Evolutionary conservation across 2,329 filamentous ascomycete species (phyloP).

Genomic region (Fusarium devonianum): DNA sequence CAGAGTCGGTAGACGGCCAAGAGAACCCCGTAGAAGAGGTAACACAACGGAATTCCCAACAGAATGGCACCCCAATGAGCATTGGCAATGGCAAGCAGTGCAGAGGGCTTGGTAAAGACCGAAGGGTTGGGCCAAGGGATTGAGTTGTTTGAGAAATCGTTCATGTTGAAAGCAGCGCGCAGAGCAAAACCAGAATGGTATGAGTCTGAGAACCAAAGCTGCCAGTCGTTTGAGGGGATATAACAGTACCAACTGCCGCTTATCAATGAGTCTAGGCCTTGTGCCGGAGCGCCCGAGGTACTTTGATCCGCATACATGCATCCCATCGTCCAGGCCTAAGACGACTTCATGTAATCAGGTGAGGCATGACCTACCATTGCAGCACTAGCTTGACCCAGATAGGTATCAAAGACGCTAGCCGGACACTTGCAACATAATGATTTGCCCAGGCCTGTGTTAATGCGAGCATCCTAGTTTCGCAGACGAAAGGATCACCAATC

Average conservation of each 20-base stretch:
- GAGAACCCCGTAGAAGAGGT: constrained; percentile 43
- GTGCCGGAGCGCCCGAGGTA: not conserved
- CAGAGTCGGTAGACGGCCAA: not conserved
- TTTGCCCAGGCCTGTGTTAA: too few species aligned
- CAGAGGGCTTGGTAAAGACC: not conserved
- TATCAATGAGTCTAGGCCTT: not conserved
- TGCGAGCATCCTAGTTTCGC: too few species aligned
- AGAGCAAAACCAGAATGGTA: not conserved
- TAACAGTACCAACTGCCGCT: not conserved
- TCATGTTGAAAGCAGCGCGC: not conserved
- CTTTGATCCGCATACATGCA: not conserved
- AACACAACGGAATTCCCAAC: not conserved
- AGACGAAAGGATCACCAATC: too few species aligned
- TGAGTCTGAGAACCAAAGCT: too few species aligned
- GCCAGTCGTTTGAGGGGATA: too few species aligned
- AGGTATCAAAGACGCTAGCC: not conserved
- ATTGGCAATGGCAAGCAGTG: not conserved
- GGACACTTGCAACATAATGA: not conserved
- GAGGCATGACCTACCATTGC: not conserved
- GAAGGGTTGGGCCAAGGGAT: not conserved
- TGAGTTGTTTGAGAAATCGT: not conserved
- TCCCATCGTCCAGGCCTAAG: not conserved
- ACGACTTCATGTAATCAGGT: not conserved
- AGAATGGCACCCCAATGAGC: not conserved
- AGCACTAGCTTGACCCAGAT: not conserved